Percentiles rank a stretch among this genome's conserved stretches.
Conservation (phyloP, 108 stramenopile genomes). For the Aurantiochytrium sp. region DNA sequence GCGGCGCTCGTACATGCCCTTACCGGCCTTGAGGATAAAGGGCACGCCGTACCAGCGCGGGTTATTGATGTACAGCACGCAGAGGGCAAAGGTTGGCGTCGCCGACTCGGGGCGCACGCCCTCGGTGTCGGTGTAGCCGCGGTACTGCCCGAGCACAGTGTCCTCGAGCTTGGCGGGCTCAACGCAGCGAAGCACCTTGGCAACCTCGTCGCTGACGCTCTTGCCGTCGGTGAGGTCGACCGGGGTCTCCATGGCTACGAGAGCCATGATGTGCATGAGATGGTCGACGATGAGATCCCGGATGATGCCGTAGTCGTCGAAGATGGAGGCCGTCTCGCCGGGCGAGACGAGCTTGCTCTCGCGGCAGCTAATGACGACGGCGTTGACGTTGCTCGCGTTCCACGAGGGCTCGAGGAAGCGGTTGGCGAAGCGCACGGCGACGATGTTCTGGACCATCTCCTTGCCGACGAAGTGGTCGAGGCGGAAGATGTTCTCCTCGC, state of each 20-base stretch:
- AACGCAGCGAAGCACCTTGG: slow-evolving; percentile 79
- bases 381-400: slow-evolving; percentile 54
- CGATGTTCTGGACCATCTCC: slow-evolving; percentile 94
- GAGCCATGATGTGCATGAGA: slow-evolving; percentile 67
- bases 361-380: slow-evolving; percentile 55
- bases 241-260: slow-evolving; percentile 53
- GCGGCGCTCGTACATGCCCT: slow-evolving; percentile 89
- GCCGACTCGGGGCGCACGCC: slow-evolving; percentile 61
- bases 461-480: slow-evolving; percentile 98
- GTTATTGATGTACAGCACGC: slow-evolving; percentile 79
- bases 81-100: slow-evolving; percentile 84
- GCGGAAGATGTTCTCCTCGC: slow-evolving; percentile 67
- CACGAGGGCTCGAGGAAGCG: slow-evolving; percentile 80
- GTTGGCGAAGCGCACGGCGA: slow-evolving; percentile 86
- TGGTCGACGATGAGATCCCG: slow-evolving; percentile 64
- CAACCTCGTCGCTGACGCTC: slow-evolving; percentile 86
- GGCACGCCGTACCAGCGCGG: slow-evolving; percentile 94
- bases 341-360: slow-evolving; percentile 60
- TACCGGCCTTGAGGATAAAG: slow-evolving; percentile 93
- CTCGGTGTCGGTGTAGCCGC: slow-evolving; percentile 77
- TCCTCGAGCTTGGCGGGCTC: slow-evolving; percentile 73
- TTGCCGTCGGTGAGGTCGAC: slow-evolving; percentile 56
- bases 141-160: slow-evolving; percentile 86
- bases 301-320: slow-evolving; percentile 68
- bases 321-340: slow-evolving; percentile 86